Percentiles rank a stretch among this genome's conserved stretches.
These are phyloP conservation scores for Epichloe bromicola DNA, from an alignment of 2,329 filamentous ascomycete species.

Conservation along the genomic window DNA sequence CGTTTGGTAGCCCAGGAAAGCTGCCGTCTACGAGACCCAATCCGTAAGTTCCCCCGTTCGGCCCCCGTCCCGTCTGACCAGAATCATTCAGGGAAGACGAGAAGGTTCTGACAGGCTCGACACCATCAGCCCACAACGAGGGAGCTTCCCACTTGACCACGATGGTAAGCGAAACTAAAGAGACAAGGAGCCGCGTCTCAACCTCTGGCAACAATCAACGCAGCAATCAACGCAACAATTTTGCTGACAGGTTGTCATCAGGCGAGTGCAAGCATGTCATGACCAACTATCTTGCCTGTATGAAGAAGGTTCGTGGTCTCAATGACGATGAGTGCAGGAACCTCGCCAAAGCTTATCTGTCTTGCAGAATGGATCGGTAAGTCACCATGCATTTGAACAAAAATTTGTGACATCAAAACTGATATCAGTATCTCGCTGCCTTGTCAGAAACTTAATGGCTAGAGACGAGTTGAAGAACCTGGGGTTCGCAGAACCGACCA, in stretches of 20 bases:
- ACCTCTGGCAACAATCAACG: neutral
- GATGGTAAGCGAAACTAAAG: conserved; percentile 39
- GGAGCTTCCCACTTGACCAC: conserved; percentile 93
- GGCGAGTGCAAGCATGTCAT: conserved; percentile 92
- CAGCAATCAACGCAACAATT: neutral
- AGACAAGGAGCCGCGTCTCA: neutral
- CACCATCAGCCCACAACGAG: conserved; percentile 61
- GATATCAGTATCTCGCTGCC: neutral
- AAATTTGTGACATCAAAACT: neutral
- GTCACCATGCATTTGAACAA: conserved; percentile 14
- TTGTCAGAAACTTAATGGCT: conserved; percentile 76
- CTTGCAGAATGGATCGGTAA: conserved; percentile 90
- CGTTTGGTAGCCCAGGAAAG: conserved; percentile 60
- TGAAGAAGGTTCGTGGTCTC: conserved; percentile 69
- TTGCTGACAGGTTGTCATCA: conserved; percentile 20
- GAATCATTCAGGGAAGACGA: neutral
- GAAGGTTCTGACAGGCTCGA: conserved; percentile 2
- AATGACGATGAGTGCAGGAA: conserved; percentile 79
- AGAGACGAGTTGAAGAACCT: conserved; percentile 91
- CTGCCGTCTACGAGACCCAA: conserved; percentile 53
- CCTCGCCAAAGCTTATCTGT: conserved; percentile 77
- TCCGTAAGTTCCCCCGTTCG: conserved; percentile 38
- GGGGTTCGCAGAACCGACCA: conserved; percentile 45
- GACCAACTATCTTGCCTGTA: conserved; percentile 70
- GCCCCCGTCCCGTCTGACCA: neutral